Evolutionary conservation across 768 basidiomycete species (phyloP), one percentile per base, ranked within the genome.

Genomic region (Pulveroboletus sp.): DNA sequence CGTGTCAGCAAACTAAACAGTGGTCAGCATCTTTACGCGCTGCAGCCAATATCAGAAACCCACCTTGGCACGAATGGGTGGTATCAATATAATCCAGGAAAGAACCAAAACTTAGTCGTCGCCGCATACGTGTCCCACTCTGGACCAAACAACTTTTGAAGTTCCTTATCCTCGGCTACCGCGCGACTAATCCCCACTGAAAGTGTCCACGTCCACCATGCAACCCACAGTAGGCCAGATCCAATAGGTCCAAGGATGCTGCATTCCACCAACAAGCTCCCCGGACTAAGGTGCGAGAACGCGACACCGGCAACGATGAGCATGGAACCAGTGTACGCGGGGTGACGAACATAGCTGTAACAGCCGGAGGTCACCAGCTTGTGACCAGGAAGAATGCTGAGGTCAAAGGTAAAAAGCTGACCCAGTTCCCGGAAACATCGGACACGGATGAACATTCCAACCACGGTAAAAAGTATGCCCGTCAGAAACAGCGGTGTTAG

Each of bases 361-460:
- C 71, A 75, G 17, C 78, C 73, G n/a, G 63, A 59, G 3, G 78
- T 80, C 52, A 81, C 65, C 38, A 81, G 70, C 40, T 63, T 70
- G 64, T 82, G 81, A 27, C 67, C 61, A 2, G 78, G 77, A 46
- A 75, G 77, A 35, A 82, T 61, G 39, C 79, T 79, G 40, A 82
- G 71, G 56, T 81, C 79, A 59, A 81, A 82, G 0, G 80, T 81
- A 68, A 82, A 82, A 47, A 80, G 64, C 2, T 69, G 59, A 2
- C 79, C 80, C 19, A 82, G 76, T 20, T 75, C 71, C 46, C 63
- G 67, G 73, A 78, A 82, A 56, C 80, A 81, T 53, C 70, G 75
- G 16, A 79, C 59, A 33, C 80, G 78, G 53, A 80, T 72, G 61
- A 72, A 69, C 49, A 72, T 65, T 2, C 79, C 79, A 2, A 72